Percentiles rank a stretch among this genome's conserved stretches.
Conservation (phyloP, 2,329 filamentous ascomycete genomes). For the Hysterium pulicare region DNA sequence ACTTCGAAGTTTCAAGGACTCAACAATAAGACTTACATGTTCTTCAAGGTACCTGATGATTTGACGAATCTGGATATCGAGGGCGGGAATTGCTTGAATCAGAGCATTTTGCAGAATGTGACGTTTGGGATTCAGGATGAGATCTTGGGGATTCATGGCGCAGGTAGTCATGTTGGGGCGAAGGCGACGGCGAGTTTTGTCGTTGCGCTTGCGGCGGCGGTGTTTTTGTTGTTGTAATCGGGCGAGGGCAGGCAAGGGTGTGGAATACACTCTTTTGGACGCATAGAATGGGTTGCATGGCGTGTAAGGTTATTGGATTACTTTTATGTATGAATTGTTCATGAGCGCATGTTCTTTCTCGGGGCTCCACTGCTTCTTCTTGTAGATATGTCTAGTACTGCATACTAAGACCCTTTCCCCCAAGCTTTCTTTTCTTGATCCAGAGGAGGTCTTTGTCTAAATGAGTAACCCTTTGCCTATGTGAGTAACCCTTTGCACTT, state of each 20-base stretch:
- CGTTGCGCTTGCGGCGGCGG: conserved; percentile 29
- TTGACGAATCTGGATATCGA: conserved; percentile 63
- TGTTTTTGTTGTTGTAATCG: conserved; percentile 22
- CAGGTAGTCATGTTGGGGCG: conserved; percentile 21
- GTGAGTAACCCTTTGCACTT: too few species aligned
- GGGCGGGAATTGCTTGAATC: conserved; percentile 66
- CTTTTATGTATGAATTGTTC: too few species aligned
- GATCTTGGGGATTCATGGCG: conserved; percentile 33
- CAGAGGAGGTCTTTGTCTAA: too few species aligned
- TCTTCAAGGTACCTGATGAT: conserved; percentile 71
- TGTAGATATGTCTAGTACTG: too few species aligned
- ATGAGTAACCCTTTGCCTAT: too few species aligned
- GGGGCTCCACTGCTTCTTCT: too few species aligned
- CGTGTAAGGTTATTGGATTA: too few species aligned
- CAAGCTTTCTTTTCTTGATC: too few species aligned
- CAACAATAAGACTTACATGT: conserved; percentile 70
- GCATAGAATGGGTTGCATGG: too few species aligned
- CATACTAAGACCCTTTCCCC: too few species aligned
- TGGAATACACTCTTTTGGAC: not conserved
- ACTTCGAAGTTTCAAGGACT: conserved; percentile 67
- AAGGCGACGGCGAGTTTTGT: conserved; percentile 31
- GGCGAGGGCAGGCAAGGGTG: not conserved
- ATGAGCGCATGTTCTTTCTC: too few species aligned
- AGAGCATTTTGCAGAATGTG: conserved; percentile 63
- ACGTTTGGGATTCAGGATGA: conserved; percentile 55